These are phyloP conservation scores for Musa beccarii DNA, from an alignment of 176 grass and related monocot genomes.

Conservation along the genomic window DNA sequence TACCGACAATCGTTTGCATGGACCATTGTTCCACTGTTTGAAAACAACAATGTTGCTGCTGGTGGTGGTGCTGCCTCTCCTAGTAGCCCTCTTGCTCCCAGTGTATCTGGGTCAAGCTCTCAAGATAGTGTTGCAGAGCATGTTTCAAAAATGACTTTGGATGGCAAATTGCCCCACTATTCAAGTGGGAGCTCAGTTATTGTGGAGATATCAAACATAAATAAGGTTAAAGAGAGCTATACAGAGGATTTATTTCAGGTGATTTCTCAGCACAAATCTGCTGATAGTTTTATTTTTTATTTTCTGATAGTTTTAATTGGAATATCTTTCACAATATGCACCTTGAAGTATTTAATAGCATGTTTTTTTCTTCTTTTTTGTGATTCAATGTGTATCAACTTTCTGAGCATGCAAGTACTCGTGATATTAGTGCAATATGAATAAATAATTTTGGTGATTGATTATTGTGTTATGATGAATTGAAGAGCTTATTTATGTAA, in stretches of 20 bases:
- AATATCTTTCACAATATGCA: neutral
- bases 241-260: slow-evolving; percentile 96
- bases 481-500: neutral
- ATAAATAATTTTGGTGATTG: neutral
- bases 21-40: slow-evolving; percentile 87
- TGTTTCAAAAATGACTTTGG: slow-evolving; percentile 77
- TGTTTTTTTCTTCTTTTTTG: neutral
- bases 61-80: slow-evolving; percentile 58
- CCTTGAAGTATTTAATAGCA: neutral
- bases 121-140: slow-evolving; percentile 67
- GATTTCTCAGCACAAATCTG: slow-evolving; percentile 13
- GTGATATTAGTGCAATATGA: neutral
- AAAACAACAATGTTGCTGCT: slow-evolving; percentile 57
- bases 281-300: slow-evolving; percentile 12
- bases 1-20: slow-evolving; percentile 92
- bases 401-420: neutral
- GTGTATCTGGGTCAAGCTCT: slow-evolving; percentile 75
- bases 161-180: slow-evolving; percentile 72
- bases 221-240: slow-evolving; percentile 98
- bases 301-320: neutral
- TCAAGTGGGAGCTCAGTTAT: slow-evolving; percentile 88
- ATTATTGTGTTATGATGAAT: neutral
- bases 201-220: slow-evolving; percentile 93
- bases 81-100: slow-evolving; percentile 70
- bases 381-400: neutral